Evolutionary conservation across 192 early-diverging fungal species (phyloP), one percentile per base, ranked within the genome.

Genomic region (Coemansia sp.): DNA sequence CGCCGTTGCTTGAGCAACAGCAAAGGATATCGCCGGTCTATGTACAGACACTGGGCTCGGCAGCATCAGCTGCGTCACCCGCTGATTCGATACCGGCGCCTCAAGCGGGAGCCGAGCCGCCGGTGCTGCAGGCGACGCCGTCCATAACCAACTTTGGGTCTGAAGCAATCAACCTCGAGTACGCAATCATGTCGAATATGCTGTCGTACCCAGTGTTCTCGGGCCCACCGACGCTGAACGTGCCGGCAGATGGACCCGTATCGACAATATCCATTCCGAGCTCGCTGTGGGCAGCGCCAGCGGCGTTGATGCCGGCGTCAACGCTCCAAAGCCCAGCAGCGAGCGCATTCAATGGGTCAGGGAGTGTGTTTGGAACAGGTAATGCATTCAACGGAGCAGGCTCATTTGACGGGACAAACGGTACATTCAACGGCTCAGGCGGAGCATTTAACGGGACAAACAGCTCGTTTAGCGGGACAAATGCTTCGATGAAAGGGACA

Each of bases 121-220:
- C 51, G 38, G 38, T 58, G 31, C 61, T 67, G 47, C 75, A 58
- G 19, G 57, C 59, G 39, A 75, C 59, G 38, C 69, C 71, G 65
- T 62, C 61, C 12, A 23, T 55, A 19, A 49, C 54, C 17, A 69
- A 64, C 63, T 97, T 97, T 83, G 92, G 92, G 25, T 97, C 95
- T 4, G 92, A 92, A 55, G 82, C 91, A 27, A 85, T 90, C 62
- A 96, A 92, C 65, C 83, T 93, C 31, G 95, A 97, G 76, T 94
- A 94, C 67, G 87, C 90, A 2, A 89, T 96, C 38, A 75, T 97
- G 21, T 92, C 91, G 3, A 92, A 86, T 64, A 97, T 97, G 93
- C 83, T 97, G n/a, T 76, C 85, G 29, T 84, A 86, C 47, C 82
- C 85, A n/a, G 69, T 84, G 54, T 65, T 80, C 71, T 19, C 70